Evolutionary conservation across 257 asterid species (phyloP), one percentile per base, ranked within the genome.

Genomic region (Gentiana macrophylla): DNA sequence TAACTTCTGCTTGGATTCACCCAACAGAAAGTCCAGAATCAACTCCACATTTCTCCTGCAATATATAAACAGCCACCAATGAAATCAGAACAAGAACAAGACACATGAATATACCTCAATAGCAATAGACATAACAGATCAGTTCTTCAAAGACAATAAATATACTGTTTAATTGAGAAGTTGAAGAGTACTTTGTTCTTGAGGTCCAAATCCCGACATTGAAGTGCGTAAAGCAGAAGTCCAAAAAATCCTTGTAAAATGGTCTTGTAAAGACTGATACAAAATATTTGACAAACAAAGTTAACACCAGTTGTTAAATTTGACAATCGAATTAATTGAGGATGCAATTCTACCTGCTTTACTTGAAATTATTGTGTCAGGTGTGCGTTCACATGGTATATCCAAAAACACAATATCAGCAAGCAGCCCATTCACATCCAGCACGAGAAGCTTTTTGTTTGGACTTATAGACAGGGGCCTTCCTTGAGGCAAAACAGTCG

Each of bases 251-350:
- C 43, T 84, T 83, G 71, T 82, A 84, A 59, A 78, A 74, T 6
- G 97, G 94, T 73, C 97, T 86, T 81, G 72, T 86, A 52, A 86
- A 86, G 69, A 90, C 95, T 90, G 86, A 68, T 53, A 61, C 44
- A 70, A 65, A 47, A 45, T 0, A 62, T 38, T 61, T 53, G 12
- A 11, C 62, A 59, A 78, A 79, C 50, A 79, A 61, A 65, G 65
- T 32, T 55, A 33, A 52, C 41, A 72, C 52, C 49, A 70, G 57
- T 44, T 52, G 49, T 32, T 34, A 43, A 38, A 36, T 6, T 3
- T 32, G 45, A 53, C 4, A 46, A 34, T 10, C 11, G 3, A 57
- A 24, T 43, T 34, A 7, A 37, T 49, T 24, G 45, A 12, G 36
- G 51, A 41, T 3, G 4, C 15, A 10, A 38, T 50, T 57, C 48